Evolutionary conservation across 2,329 filamentous ascomycete species (phyloP), one percentile per base, ranked within the genome.

Genomic region (Simplicillium sp.): DNA sequence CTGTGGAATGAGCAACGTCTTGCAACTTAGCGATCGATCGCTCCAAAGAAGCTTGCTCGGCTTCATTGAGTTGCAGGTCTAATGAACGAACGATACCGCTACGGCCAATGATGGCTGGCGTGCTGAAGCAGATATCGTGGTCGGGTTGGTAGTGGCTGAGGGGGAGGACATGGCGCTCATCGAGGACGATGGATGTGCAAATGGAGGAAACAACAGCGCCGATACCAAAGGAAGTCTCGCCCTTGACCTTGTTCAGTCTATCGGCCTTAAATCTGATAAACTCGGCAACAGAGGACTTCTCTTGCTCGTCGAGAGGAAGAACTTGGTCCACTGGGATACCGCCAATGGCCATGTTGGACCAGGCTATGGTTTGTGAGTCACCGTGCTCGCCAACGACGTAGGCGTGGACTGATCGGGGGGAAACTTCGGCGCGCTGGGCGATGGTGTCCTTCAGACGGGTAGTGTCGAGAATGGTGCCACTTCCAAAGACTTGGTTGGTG

Each of bases 401-500:
- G 8, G 47, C 34, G 36, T 53, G 42, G 9, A 54, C 43, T 4
- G 38, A 42, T 28, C 47, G 42, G 6, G 44, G 38, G 4, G 48
- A 42, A 9, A 46, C 46, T 17, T 38, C 17, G 7, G 38, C 36
- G 3, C 50, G 46, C 3, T 54, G 50, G 0, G 67, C 65, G 14
- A 71, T 42, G 15, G 68, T 54, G 1, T 67, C 65, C 14, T 66
- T 62, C 36, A 76, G 52, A 17, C 73, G 55, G 4, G 67, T 65
- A 1, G 70, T 71, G 46, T 76, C 73, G 3, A 75, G 59, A 47
- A 66, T 69, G 0, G 73, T 76, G 11, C 72, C 73, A 3, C 67
- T 68, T 1, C 73, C 73, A 17, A 76, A 49, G 11, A 76, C 70
- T 45, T 74, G 72, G 9, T 48, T 53, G 31, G 59, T 49, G 0